These are phyloP conservation scores for Vachellia collinsii DNA, from an alignment of 306 rosid genomes.

Conservation along the genomic window DNA sequence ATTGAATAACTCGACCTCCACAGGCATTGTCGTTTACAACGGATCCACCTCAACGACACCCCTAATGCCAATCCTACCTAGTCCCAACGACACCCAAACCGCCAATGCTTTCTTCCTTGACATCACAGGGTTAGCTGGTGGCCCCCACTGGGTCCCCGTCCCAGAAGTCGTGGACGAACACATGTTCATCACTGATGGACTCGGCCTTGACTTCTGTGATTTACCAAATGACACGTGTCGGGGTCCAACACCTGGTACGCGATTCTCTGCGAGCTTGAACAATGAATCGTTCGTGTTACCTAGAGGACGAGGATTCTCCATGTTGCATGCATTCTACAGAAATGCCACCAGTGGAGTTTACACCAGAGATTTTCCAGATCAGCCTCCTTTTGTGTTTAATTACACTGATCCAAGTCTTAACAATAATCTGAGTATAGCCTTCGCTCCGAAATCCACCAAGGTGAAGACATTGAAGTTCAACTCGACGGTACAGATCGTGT, in stretches of 20 bases:
- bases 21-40: constrained; percentile 43
- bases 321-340: no score
- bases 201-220: constrained; percentile 35
- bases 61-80: constrained; percentile 44
- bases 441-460: no score
- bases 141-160: constrained; percentile 57
- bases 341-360: no score
- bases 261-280: constrained; percentile 64
- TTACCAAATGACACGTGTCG: constrained; percentile 11
- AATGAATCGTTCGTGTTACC: constrained; percentile 57
- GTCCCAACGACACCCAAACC: constrained; percentile 34
- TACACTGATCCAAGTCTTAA: no score
- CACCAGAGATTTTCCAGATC: no score
- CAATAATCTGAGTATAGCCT: no score
- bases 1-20: constrained; percentile 33
- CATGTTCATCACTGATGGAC: constrained; percentile 50
- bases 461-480: no score
- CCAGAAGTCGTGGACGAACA: constrained; percentile 48
- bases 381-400: no score
- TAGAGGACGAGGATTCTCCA: constrained; percentile 31
- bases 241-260: constrained; percentile 20
- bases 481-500: no score
- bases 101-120: constrained; percentile 49
- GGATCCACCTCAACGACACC: constrained; percentile 26
- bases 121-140: constrained; percentile 34